A percentile compares a stretch with the other conserved stretches of the same genome.
Conservation (phyloP, 768 basidiomycete species). For the Termitomyces sp. region DNA sequence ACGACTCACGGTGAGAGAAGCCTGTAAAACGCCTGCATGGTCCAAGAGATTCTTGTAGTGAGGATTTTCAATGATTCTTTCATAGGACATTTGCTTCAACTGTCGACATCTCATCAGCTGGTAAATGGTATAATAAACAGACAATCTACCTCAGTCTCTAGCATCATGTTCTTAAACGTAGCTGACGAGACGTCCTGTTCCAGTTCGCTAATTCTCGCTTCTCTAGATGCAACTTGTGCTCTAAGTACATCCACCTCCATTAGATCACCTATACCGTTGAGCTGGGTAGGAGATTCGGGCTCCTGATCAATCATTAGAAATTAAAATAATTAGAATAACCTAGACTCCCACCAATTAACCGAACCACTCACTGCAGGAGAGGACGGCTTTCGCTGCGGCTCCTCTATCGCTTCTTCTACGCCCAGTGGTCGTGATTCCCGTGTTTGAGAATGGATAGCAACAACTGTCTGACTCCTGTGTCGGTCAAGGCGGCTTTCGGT, state of each 20-base stretch:
- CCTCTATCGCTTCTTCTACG: slow-evolving; percentile 36
- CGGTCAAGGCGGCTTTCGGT: slow-evolving; percentile 63
- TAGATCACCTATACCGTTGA: slow-evolving; percentile 32
- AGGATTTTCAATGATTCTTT: slow-evolving; percentile 38
- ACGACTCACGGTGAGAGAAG: slow-evolving; percentile 30
- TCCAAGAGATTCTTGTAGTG: slow-evolving; percentile 54
- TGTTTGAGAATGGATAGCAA: slow-evolving; percentile 35
- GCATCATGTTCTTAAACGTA: slow-evolving; percentile 34
- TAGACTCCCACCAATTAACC: slow-evolving; percentile 62
- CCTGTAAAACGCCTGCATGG: slow-evolving; percentile 44
- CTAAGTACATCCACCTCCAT: slow-evolving; percentile 30
- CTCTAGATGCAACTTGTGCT: slow-evolving; percentile 36
- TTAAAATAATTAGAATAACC: slow-evolving; percentile 31
- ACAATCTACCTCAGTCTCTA: slow-evolving; percentile 40
- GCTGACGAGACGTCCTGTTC: slow-evolving; percentile 39
- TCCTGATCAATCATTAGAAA: slow-evolving; percentile 45
- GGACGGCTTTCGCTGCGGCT: slow-evolving; percentile 44
- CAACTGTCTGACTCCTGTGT: slow-evolving; percentile 46
- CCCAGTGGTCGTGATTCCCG: slow-evolving; percentile 20
- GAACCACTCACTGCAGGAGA: slow-evolving; percentile 71
- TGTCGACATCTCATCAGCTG: slow-evolving; percentile 14
- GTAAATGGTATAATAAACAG: not conserved
- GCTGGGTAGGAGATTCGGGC: slow-evolving; percentile 22
- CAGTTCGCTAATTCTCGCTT: slow-evolving; percentile 42
- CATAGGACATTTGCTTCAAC: slow-evolving; percentile 37